Conservation (phyloP, 148 eudicot genomes). For the Chenopodium quinoa region DNA sequence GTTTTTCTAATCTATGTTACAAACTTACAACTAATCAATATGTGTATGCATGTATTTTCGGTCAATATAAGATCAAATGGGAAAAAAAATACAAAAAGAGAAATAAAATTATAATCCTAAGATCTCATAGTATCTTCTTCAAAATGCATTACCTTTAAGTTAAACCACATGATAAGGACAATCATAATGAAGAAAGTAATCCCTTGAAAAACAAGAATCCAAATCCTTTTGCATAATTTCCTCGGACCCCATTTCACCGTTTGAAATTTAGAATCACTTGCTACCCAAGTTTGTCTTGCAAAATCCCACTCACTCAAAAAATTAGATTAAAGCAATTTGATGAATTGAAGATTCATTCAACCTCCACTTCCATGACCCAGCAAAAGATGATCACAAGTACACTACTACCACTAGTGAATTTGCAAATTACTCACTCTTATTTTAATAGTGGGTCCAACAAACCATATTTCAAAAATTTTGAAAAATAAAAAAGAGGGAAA, state of each 20-base stretch:
- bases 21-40: too few relatives aligned
- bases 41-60: too few relatives aligned
- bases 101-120: neutral
- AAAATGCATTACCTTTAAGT: neutral
- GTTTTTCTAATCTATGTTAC: too few relatives aligned
- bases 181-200: neutral
- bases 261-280: slow-evolving; percentile 5
- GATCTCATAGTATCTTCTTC: neutral
- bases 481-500: slow-evolving; percentile 13
- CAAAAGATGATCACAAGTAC: neutral
- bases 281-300: slow-evolving; percentile 12
- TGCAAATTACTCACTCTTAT: neutral
- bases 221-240: neutral
- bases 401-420: neutral
- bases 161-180: neutral
- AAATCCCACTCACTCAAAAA: neutral
- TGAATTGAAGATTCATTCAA: slow-evolving; percentile 7
- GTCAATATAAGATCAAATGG: too few relatives aligned
- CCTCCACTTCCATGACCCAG: neutral
- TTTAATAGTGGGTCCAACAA: slow-evolving; percentile 9
- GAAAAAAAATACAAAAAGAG: too few relatives aligned
- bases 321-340: neutral
- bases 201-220: slow-evolving; percentile 3
- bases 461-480: neutral
- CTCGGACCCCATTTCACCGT: neutral